Base-by-base conservation (phyloP, 225 moss, liverwort and hornwort species). In the Pseudisothecium myosuroides region DNA sequence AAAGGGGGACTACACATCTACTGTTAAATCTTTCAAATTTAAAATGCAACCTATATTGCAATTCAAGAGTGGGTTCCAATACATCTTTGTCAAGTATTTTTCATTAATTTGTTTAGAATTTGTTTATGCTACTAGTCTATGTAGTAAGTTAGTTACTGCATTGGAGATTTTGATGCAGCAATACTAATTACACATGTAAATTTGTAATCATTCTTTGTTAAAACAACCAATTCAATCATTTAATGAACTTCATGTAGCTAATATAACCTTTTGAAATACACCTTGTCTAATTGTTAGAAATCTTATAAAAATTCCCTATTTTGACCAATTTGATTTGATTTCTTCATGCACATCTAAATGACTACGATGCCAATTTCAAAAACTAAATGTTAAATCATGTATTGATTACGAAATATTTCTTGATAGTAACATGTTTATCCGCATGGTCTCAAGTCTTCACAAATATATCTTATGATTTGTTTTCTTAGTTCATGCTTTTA, bases 101-200 rank as follows among this genome's bases (percentile, higher is more conserved):
- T 29, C 5, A 41, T 26, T 3, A 3, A 12, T 26, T 71, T 4
- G 12, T 26, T 16, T 27, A 72, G 3, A 72, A 41, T 27, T 72
- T 5, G 23, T 3, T 71, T 41, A 1, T 3, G 2, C 43, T 9
- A 26, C 26, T 4, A 16, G 3, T 0, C 14, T 13, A 0, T 71
- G 26, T 2, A 27, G 2, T 1, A 71, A 26, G 7, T 1, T 0
- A 5, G 2, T 9, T 43, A 15, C 9, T 1, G 2, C 8, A 24
- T 1, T 71, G 8, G 6, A 41, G 7, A 41, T 8, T 71, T 67
- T n/a, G 2, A 28, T 10, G 8, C 4, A 27, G 5, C 17, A 45
- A 28, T 10, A 29, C 17, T 17, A 45, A 17, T 27, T 28, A 17
- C 3, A 28, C 3, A 24, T 17, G 0, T 16, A 16, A 28, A 17